Percentiles rank a stretch among this genome's conserved stretches.
Evolutionary conservation across 2,329 filamentous ascomycete genomes (phyloP).

Genomic region (Botrytis fabae): DNA sequence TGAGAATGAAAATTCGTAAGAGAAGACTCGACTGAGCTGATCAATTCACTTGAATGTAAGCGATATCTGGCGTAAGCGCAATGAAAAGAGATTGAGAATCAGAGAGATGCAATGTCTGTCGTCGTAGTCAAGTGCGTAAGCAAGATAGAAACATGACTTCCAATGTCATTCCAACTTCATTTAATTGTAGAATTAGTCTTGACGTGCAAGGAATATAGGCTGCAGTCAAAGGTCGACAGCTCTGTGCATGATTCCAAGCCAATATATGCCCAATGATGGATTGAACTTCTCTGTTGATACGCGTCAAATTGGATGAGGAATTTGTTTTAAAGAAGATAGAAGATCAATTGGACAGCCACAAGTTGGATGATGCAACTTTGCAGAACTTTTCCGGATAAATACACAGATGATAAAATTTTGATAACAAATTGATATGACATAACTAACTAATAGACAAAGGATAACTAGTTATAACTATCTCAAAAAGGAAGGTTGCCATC

Average conservation of each 20-base stretch:
- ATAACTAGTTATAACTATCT: neutral
- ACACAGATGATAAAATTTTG: neutral
- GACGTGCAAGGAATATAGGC: neutral
- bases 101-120: neutral
- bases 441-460: neutral
- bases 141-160: neutral
- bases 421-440: neutral
- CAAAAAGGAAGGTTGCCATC: neutral
- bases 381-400: neutral
- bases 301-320: neutral
- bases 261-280: neutral
- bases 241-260: neutral
- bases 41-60: neutral
- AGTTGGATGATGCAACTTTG: neutral
- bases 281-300: neutral
- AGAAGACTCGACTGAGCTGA: neutral
- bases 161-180: neutral
- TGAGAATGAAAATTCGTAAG: neutral
- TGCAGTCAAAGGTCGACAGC: neutral
- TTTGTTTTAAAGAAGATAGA: neutral
- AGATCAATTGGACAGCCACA: neutral
- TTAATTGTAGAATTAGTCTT: neutral
- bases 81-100: neutral
- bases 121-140: conserved; percentile 1
- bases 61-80: neutral